These are phyloP conservation scores for Zelonia costaricensis DNA, from an alignment of 208 protist species.

Conservation along the genomic window DNA sequence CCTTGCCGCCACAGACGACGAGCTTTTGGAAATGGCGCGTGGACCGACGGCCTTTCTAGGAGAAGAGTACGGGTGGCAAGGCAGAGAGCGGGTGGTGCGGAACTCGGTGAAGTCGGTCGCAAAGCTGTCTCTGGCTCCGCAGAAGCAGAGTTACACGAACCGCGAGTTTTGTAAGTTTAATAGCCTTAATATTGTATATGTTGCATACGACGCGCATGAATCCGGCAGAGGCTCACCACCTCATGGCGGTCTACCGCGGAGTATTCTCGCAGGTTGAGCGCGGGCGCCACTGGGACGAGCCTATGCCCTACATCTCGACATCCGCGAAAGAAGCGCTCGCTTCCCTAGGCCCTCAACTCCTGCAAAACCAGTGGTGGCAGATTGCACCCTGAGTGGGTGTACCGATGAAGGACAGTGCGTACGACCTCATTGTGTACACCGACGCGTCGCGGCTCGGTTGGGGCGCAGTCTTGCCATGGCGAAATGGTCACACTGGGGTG, in stretches of 20 bases:
- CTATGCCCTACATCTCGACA: constrained; percentile 3
- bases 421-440: constrained; percentile 2
- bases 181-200: constrained; percentile 7
- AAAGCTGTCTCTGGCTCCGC: constrained; percentile 11
- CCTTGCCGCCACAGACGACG: constrained; percentile 5
- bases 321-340: neutral
- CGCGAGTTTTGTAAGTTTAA: constrained; percentile 9
- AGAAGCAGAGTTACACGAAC: constrained; percentile 2
- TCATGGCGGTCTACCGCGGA: constrained; percentile 2
- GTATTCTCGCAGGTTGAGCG: constrained; percentile 1
- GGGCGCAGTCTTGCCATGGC: neutral
- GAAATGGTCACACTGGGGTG: no score
- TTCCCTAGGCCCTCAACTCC: neutral
- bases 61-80: constrained; percentile 26
- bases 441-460: constrained; percentile 6
- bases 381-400: neutral
- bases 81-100: constrained; percentile 17
- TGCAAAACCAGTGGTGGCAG: constrained; percentile 6
- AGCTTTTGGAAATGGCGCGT: constrained; percentile 2
- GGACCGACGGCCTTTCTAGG: constrained; percentile 14
- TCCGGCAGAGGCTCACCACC: constrained; percentile 9
- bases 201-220: constrained; percentile 20
- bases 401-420: neutral
- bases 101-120: constrained; percentile 31
- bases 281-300: constrained; percentile 7